Percentiles rank a stretch among this genome's conserved stretches.
Evolutionary conservation across 495 filamentous ascomycete genomes (phyloP).

Genomic region (Annulohypoxylon moriforme): DNA sequence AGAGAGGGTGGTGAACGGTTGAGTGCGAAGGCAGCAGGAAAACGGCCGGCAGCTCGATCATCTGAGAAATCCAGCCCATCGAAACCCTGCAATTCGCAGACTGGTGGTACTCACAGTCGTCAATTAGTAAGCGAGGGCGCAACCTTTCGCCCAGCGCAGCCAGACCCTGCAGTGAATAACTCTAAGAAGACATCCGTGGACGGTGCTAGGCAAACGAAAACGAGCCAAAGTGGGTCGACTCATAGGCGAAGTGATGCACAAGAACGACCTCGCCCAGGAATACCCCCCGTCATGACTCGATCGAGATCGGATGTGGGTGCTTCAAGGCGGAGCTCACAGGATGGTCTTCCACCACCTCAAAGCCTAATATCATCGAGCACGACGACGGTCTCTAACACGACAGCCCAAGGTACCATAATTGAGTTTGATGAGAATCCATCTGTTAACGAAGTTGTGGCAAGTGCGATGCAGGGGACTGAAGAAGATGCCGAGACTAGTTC

Average conservation of each 20-base stretch:
- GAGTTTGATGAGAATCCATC: constrained; percentile 51
- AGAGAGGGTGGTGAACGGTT: constrained; percentile 23
- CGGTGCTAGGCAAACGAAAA: constrained; percentile 12
- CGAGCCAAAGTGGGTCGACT: constrained; percentile 24
- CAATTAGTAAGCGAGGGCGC: constrained; percentile 1
- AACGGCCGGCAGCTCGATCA: constrained; percentile 43
- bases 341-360: constrained; percentile 36
- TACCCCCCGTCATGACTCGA: constrained; percentile 46
- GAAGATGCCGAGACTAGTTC: constrained; percentile 36
- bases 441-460: constrained; percentile 26
- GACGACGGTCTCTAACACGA: constrained; percentile 49
- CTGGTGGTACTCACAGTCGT: not conserved
- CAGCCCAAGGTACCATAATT: constrained; percentile 51
- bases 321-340: constrained; percentile 36
- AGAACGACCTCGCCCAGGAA: constrained; percentile 28
- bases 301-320: constrained; percentile 47
- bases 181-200: constrained; percentile 7
- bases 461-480: constrained; percentile 43
- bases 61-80: constrained; percentile 28
- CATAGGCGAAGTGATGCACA: constrained; percentile 41
- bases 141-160: constrained; percentile 1
- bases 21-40: constrained; percentile 55
- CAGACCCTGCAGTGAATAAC: constrained; percentile 18
- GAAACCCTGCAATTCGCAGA: constrained; percentile 29
- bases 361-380: constrained; percentile 48